Evolutionary conservation across 164 flowering plant species (phyloP).

Genomic region (Berberis vulgaris): DNA sequence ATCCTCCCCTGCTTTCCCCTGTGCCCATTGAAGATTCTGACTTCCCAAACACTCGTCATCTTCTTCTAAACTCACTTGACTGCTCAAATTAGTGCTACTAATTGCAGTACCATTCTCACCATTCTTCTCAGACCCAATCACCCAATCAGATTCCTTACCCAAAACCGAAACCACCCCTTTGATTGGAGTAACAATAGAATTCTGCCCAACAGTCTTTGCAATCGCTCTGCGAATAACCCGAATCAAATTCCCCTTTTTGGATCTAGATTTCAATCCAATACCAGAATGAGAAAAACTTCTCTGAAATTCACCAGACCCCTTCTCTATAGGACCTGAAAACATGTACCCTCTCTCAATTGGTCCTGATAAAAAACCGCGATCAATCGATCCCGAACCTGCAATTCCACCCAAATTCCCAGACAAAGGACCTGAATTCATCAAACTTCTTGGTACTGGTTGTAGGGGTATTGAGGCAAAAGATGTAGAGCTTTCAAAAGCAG

Average conservation of each 20-base stretch:
- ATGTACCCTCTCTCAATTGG: slow-evolving; percentile 64
- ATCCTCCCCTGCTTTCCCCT: slow-evolving; percentile 86
- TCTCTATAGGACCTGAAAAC: slow-evolving; percentile 22
- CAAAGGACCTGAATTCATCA: slow-evolving; percentile 8
- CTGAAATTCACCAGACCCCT: slow-evolving; percentile 24
- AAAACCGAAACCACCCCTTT: slow-evolving; percentile 14
- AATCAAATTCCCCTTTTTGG: slow-evolving; percentile 28
- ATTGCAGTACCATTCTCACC: slow-evolving; percentile 8
- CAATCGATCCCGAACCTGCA: slow-evolving; percentile 2
- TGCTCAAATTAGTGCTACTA: slow-evolving; percentile 32
- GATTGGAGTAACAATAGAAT: slow-evolving; percentile 23
- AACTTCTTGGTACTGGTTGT: slow-evolving; percentile 57
- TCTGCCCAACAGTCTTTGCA: slow-evolving; percentile 22
- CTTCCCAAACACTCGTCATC: slow-evolving; percentile 33
- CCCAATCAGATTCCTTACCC: slow-evolving; percentile 24
- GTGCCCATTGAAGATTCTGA: slow-evolving; percentile 86
- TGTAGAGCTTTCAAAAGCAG: slow-evolving; percentile 74
- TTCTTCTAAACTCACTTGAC: slow-evolving; percentile 25
- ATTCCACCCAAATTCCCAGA: slow-evolving; percentile 24
- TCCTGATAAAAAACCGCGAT: slow-evolving; percentile 56
- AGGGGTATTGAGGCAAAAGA: slow-evolving; percentile 76
- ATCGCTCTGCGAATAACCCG: slow-evolving; percentile 33
- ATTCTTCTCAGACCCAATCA: slow-evolving; percentile 16
- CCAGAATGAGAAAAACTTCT: slow-evolving; percentile 39
- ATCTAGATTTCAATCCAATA: slow-evolving; percentile 12